These are phyloP conservation scores for Shiraia bambusicola DNA, from an alignment of 2,329 filamentous ascomycete genomes.

Conservation along the genomic window DNA sequence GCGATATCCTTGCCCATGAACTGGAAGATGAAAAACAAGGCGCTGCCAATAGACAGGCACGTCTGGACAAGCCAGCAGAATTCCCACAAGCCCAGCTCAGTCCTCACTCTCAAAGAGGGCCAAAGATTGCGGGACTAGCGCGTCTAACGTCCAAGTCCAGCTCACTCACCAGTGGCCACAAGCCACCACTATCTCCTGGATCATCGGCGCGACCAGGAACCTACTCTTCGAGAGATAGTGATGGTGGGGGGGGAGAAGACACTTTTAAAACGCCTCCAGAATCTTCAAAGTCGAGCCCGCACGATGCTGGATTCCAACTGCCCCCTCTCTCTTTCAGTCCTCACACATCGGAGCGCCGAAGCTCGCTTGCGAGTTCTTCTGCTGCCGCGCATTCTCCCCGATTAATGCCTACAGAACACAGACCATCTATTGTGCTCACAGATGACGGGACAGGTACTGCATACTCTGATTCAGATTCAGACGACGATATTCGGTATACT, in stretches of 20 bases:
- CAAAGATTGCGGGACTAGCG: slow-evolving; percentile 37
- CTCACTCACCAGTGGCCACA: slow-evolving; percentile 31
- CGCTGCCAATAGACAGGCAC: slow-evolving; percentile 27
- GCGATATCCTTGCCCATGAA: slow-evolving; percentile 82
- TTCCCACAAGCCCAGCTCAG: slow-evolving; percentile 28
- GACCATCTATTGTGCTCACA: slow-evolving; percentile 38
- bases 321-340: slow-evolving; percentile 40
- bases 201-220: slow-evolving; percentile 36
- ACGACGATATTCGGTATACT: slow-evolving; percentile 33
- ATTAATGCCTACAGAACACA: slow-evolving; percentile 34
- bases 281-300: slow-evolving; percentile 41
- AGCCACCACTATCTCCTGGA: slow-evolving; percentile 36
- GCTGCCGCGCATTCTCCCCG: slow-evolving; percentile 38
- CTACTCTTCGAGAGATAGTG: slow-evolving; percentile 41
- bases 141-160: slow-evolving; percentile 42
- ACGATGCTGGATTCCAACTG: slow-evolving; percentile 32
- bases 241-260: slow-evolving; percentile 42
- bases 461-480: slow-evolving; percentile 25
- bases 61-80: slow-evolving; percentile 28
- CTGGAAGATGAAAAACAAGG: slow-evolving; percentile 72
- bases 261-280: slow-evolving; percentile 51
- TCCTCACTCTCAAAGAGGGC: slow-evolving; percentile 26
- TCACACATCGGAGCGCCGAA: slow-evolving; percentile 31
- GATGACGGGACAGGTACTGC: slow-evolving; percentile 27
- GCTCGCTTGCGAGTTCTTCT: slow-evolving; percentile 37